Conservation (phyloP, 2,329 filamentous ascomycete genomes). For the Curvularia hawaiiensis region DNA sequence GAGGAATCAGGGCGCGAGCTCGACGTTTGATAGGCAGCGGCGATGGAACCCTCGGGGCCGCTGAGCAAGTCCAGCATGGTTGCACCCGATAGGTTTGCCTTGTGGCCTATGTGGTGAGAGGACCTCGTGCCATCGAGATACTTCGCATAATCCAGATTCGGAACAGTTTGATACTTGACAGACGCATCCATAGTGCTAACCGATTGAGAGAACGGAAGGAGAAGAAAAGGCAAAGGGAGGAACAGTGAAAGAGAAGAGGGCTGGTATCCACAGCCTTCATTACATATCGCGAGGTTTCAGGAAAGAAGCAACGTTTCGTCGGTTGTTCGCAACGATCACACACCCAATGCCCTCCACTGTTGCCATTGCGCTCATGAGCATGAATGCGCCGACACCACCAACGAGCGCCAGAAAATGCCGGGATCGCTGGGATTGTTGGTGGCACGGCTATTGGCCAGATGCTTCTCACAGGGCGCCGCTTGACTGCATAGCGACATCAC, state of each 20-base stretch:
- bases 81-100: conserved; percentile 32
- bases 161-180: conserved; percentile 15
- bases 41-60: conserved; percentile 24
- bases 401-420: conserved; percentile 7
- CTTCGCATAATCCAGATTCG: conserved; percentile 14
- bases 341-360: conserved; percentile 22
- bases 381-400: conserved; percentile 9
- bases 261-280: background rate
- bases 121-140: conserved; percentile 14
- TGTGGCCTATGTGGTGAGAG: conserved; percentile 11
- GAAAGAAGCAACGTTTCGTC: conserved; percentile 16
- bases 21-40: conserved; percentile 15
- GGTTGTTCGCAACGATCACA: conserved; percentile 7
- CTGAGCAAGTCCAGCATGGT: conserved; percentile 26
- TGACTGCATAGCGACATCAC: conserved; percentile 8
- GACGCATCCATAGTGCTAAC: conserved; percentile 21
- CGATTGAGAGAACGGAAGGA: conserved; percentile 3
- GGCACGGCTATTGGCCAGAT: conserved; percentile 11
- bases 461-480: conserved; percentile 3
- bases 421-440: background rate
- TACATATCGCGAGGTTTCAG: conserved; percentile 10
- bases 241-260: conserved; percentile 7
- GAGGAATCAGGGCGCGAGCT: conserved; percentile 3
- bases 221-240: background rate
- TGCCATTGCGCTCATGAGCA: conserved; percentile 10